A percentile compares a stretch with the other conserved stretches of the same genome.
Conservation (phyloP, 495 filamentous ascomycete species). For the Penicillium robsamsonii region DNA sequence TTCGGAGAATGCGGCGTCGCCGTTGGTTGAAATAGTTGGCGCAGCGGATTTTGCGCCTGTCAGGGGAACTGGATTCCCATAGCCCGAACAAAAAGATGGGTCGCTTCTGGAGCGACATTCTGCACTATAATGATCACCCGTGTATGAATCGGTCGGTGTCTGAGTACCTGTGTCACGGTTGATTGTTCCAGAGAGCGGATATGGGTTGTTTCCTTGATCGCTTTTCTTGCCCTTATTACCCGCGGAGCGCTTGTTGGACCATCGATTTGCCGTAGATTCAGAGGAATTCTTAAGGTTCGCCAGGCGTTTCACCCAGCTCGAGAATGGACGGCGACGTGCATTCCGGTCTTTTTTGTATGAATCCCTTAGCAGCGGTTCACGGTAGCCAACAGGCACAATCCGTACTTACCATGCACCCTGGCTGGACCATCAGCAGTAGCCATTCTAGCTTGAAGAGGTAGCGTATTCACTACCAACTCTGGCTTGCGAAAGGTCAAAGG, state of each 20-base stretch:
- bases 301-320: constrained; percentile 91
- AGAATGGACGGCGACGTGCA: constrained; percentile 79
- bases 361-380: constrained; percentile 20
- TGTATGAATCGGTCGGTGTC: constrained; percentile 52
- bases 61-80: constrained; percentile 56
- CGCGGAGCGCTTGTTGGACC: constrained; percentile 50
- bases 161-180: constrained; percentile 49
- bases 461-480: constrained; percentile 11
- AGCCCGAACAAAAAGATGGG: constrained; percentile 57
- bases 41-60: constrained; percentile 68
- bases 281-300: constrained; percentile 73
- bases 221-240: constrained; percentile 56
- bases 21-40: constrained; percentile 77
- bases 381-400: background rate
- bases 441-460: constrained; percentile 43
- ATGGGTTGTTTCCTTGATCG: constrained; percentile 77
- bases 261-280: constrained; percentile 46
- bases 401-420: constrained; percentile 60
- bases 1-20: constrained; percentile 70
- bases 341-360: constrained; percentile 52
- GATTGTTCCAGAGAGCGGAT: constrained; percentile 62
- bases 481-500: constrained; percentile 5
- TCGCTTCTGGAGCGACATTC: constrained; percentile 45
- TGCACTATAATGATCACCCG: constrained; percentile 25
- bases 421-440: constrained; percentile 66